phyloP scores from a whole-genome alignment of 371 early-diverging fungal genomes.

The Syncephalastrum sp. region DNA sequence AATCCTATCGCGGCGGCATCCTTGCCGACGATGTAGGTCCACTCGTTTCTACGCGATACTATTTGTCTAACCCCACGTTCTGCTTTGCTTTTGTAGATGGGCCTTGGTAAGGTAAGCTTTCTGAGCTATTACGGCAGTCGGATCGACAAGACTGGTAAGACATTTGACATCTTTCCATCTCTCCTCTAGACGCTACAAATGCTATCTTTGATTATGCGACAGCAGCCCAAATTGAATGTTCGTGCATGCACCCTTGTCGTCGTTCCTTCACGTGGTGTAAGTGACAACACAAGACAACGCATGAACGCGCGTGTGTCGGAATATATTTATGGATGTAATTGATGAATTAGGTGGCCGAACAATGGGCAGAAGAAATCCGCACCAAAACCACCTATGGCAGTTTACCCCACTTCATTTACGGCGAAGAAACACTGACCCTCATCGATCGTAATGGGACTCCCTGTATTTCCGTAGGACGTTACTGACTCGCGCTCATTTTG shows the following conservation, averaged over 20 bases:
- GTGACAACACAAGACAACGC: not conserved
- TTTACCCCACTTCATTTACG: conserved; percentile 40
- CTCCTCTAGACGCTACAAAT: conserved; percentile 37
- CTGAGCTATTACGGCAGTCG: no score
- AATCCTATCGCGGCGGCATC: conserved; percentile 35
- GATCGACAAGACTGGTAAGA: no score
- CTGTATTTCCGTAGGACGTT: not conserved
- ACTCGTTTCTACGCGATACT: not conserved
- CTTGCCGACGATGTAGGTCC: conserved; percentile 40
- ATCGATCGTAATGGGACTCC: conserved; percentile 32
- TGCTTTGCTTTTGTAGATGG: conserved; percentile 29
- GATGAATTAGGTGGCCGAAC: conserved; percentile 38
- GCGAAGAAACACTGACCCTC: conserved; percentile 23
- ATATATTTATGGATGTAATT: no score
- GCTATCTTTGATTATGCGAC: conserved; percentile 31
- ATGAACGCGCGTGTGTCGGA: not conserved
- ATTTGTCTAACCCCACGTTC: not conserved
- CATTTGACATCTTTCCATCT: not conserved
- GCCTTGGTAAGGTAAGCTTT: conserved; percentile 36
- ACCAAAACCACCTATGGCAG: conserved; percentile 54
- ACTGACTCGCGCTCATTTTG: not conserved
- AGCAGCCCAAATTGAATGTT: conserved; percentile 30
- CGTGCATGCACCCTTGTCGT: conserved; percentile 36
- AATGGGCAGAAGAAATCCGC: conserved; percentile 69
- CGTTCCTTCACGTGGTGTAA: conserved; percentile 41